A percentile compares a stretch with the other conserved stretches of the same genome.
phyloP scores from a whole-genome alignment of 768 basidiomycete genomes.

The Suillus subalutaceus region DNA sequence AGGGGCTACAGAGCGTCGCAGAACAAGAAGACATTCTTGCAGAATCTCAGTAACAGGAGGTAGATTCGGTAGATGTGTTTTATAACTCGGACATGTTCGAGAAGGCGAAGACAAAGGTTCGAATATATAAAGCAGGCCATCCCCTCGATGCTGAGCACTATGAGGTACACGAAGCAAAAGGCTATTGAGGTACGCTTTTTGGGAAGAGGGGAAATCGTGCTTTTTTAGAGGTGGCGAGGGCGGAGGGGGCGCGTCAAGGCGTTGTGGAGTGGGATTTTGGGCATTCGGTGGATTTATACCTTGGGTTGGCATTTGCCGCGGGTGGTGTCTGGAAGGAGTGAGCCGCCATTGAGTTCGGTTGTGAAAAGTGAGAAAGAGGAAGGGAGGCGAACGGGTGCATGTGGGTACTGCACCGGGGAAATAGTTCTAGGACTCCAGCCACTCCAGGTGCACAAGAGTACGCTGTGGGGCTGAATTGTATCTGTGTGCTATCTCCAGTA shows the following conservation, averaged over 20 bases:
- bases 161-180: no score
- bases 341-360: conserved; percentile 16
- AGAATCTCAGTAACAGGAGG: no score
- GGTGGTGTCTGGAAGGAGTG: conserved; percentile 47
- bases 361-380: background rate
- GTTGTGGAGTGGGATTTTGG: conserved; percentile 67
- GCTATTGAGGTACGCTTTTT: no score
- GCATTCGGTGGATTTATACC: conserved; percentile 65
- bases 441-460: no score
- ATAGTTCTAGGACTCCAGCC: no score
- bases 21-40: no score
- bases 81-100: conserved; percentile 30
- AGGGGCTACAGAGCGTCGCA: no score
- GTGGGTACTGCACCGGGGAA: no score
- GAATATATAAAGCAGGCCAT: conserved; percentile 50
- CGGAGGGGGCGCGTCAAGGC: conserved; percentile 52
- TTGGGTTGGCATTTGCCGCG: conserved; percentile 69
- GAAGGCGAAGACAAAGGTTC: conserved; percentile 45
- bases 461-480: no score
- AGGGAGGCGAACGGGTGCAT: no score
- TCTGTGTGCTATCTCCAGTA: no score
- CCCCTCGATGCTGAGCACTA: conserved; percentile 46
- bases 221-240: conserved; percentile 21
- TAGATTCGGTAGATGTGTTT: no score
- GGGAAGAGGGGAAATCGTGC: conserved; percentile 40